A percentile compares a stretch with the other conserved stretches of the same genome.
These are phyloP conservation scores for Purpureocillium takamizusanense DNA, from an alignment of 2,329 filamentous ascomycete genomes.

Conservation along the genomic window DNA sequence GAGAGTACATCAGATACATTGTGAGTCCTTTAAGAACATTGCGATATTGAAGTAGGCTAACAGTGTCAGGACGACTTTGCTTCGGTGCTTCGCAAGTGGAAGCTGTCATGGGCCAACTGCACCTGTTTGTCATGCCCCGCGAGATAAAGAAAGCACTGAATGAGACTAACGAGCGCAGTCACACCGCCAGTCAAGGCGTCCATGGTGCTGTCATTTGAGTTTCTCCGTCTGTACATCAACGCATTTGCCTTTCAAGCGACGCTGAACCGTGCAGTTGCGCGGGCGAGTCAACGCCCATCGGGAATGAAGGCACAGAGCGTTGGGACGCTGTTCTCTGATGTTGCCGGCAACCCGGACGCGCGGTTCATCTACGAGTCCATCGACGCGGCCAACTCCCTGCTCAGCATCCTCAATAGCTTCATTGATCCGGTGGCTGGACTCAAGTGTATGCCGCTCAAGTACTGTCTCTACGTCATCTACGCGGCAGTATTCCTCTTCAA, in stretches of 20 bases:
- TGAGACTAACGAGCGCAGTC: constrained; percentile 22
- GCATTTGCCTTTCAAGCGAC: constrained; percentile 70
- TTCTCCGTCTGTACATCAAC: constrained; percentile 64
- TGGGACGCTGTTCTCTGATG: constrained; percentile 38
- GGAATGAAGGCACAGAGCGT: constrained; percentile 19
- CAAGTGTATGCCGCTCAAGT: constrained; percentile 55
- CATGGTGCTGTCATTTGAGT: constrained; percentile 62
- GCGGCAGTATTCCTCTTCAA: constrained; percentile 59
- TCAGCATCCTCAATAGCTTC: constrained; percentile 50
- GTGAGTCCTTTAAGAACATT: constrained; percentile 13
- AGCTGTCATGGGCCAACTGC: constrained; percentile 58
- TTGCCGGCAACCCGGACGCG: constrained; percentile 52
- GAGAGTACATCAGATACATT: constrained; percentile 66
- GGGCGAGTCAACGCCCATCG: constrained; percentile 22
- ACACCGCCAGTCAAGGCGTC: constrained; percentile 59
- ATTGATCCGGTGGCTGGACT: constrained; percentile 50
- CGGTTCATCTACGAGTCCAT: constrained; percentile 59
- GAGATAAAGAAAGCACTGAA: too few relatives aligned
- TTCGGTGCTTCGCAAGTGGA: constrained; percentile 60
- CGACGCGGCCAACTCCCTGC: constrained; percentile 52
- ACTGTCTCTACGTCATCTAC: constrained; percentile 55
- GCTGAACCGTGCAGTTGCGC: constrained; percentile 35
- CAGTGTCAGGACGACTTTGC: constrained; percentile 52
- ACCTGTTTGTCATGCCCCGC: constrained; percentile 37
- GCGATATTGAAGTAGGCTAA: neutral